These are phyloP conservation scores for Leccinum variicolor DNA, from an alignment of 768 basidiomycete species.

Conservation along the genomic window DNA sequence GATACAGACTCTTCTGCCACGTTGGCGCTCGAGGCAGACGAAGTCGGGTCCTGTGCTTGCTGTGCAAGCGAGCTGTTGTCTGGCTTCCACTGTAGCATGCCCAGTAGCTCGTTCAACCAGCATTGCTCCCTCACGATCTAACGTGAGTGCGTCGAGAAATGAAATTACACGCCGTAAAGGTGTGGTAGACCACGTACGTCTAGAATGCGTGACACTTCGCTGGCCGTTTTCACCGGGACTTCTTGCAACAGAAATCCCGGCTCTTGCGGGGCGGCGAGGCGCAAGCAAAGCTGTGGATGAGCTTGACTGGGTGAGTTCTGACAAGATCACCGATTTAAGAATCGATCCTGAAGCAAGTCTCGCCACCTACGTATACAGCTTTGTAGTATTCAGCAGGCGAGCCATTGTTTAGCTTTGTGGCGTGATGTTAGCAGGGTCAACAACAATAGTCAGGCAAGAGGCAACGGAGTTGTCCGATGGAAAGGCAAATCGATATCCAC, in stretches of 20 bases:
- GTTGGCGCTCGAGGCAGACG: conserved; percentile 23
- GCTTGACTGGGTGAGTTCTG: conserved; percentile 62
- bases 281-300: conserved; percentile 69
- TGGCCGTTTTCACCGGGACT: conserved; percentile 67
- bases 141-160: neutral
- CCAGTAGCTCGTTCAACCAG: conserved; percentile 76
- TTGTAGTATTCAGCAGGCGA: conserved; percentile 63
- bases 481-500: neutral
- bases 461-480: neutral
- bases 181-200: conserved; percentile 45
- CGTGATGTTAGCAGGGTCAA: conserved; percentile 9
- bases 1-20: conserved; percentile 33
- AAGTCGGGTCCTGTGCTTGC: conserved; percentile 4
- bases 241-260: conserved; percentile 72
- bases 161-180: neutral
- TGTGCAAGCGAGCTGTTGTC: conserved; percentile 31
- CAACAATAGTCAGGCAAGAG: neutral
- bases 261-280: conserved; percentile 66
- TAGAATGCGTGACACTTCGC: conserved; percentile 71
- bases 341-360: neutral
- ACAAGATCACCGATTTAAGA: conserved; percentile 2
- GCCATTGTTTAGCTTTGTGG: conserved; percentile 51
- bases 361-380: conserved; percentile 55
- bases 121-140: conserved; percentile 72
- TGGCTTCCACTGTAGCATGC: conserved; percentile 57